A percentile compares a stretch with the other conserved stretches of the same genome.
phyloP scores from a whole-genome alignment of 176 grass and related monocot species.

The Chloris gayana region DNA sequence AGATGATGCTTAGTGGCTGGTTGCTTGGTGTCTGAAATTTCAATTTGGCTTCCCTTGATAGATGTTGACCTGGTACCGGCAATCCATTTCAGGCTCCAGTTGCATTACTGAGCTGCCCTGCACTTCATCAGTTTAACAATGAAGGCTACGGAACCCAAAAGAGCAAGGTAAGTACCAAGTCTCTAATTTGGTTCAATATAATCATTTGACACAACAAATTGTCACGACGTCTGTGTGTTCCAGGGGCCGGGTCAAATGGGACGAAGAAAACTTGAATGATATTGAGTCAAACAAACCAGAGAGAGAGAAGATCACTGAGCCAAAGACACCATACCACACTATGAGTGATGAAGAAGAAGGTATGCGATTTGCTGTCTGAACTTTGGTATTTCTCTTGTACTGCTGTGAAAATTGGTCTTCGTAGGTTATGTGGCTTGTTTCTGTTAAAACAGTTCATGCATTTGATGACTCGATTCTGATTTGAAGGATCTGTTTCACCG shows the following conservation, averaged over 20 bases:
- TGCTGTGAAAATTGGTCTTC: too few species aligned
- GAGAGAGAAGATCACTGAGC: slow-evolving; percentile 66
- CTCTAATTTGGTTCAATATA: background rate
- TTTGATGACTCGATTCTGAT: slow-evolving; percentile 43
- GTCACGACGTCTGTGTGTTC: background rate
- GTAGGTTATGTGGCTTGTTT: background rate
- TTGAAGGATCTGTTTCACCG: slow-evolving; percentile 36
- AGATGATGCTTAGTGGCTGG: background rate
- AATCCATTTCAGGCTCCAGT: slow-evolving; percentile 12
- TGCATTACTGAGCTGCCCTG: background rate
- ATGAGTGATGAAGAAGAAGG: slow-evolving; percentile 79
- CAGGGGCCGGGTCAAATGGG: slow-evolving; percentile 69
- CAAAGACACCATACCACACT: slow-evolving; percentile 78
- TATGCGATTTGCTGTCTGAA: slow-evolving; percentile 22
- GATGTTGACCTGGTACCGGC: slow-evolving; percentile 10
- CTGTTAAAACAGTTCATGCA: slow-evolving; percentile 8
- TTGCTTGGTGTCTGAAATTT: background rate
- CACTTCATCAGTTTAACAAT: background rate
- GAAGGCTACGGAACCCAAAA: slow-evolving; percentile 36
- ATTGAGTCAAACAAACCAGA: background rate
- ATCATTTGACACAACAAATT: background rate
- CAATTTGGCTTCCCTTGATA: background rate
- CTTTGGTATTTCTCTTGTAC: slow-evolving; percentile 6
- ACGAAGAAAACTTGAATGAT: slow-evolving; percentile 62
- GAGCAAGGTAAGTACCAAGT: slow-evolving; percentile 18